Conservation (phyloP, 768 basidiomycete species). For the Amanita inopinata region DNA sequence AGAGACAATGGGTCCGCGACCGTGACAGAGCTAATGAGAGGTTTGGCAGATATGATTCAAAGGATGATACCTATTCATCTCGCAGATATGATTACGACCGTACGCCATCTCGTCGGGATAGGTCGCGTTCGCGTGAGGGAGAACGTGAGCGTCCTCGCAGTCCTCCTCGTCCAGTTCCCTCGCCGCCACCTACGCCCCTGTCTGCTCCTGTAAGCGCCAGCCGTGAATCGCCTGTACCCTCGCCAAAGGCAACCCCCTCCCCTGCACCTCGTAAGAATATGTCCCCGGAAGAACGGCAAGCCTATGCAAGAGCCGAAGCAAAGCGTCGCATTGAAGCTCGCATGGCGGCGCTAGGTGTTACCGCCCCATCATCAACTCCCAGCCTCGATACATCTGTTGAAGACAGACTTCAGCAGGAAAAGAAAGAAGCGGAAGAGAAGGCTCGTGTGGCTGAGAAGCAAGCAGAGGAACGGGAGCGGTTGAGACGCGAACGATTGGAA, state of each 20-base stretch:
- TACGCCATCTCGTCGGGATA: conserved; percentile 17
- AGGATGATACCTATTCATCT: conserved; percentile 32
- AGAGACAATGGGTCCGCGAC: conserved; percentile 67
- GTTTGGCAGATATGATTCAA: conserved; percentile 58
- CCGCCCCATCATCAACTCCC: conserved; percentile 34
- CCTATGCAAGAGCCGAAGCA: conserved; percentile 71
- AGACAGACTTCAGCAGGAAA: conserved; percentile 77
- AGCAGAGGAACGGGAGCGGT: conserved; percentile 68
- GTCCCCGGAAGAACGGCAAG: conserved; percentile 76
- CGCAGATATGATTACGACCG: conserved; percentile 25
- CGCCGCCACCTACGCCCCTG: conserved; percentile 45
- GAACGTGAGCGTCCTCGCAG: conserved; percentile 37
- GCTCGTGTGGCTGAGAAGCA: conserved; percentile 67
- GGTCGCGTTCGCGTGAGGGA: conserved; percentile 19
- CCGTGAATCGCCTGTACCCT: conserved; percentile 40
- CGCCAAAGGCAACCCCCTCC: conserved; percentile 35
- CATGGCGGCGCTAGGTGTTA: conserved; percentile 76
- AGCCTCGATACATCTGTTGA: conserved; percentile 72
- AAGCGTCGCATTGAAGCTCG: conserved; percentile 76
- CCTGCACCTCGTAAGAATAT: conserved; percentile 67
- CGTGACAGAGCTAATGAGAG: conserved; percentile 80
- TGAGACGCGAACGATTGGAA: conserved; percentile 65
- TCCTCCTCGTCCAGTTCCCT: conserved; percentile 36
- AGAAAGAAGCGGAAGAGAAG: conserved; percentile 87
- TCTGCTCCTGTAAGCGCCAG: conserved; percentile 29